Base-by-base conservation (phyloP, 331 rosid species). In the Spiraea crenata region DNA sequence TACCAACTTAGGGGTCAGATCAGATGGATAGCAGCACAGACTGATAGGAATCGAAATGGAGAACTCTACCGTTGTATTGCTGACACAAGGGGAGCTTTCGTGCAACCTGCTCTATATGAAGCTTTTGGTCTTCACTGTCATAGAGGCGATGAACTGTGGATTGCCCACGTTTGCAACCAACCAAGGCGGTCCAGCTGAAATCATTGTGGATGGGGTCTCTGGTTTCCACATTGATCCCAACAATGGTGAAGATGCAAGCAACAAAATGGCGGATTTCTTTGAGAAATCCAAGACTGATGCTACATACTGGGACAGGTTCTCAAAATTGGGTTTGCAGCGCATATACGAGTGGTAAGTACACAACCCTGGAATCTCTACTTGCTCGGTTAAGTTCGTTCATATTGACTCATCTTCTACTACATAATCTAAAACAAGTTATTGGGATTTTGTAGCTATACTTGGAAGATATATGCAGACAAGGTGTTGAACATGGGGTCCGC, bases 171-270 rank as follows among this genome's bases (percentile, higher is more conserved):
- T 93, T 87, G 98, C 97, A 25, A 93, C 98, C 48, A 93, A 85
- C 70, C 98, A 93, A 87, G 98, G 98, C 19, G 98, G 98, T 40
- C 98, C 98, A 0, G 96, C 98, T 49, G 97, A 93, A 85, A 90
- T 90, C 69, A 88, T 93, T 45, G 86, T 90, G 50, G 97, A 90
- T 82, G 96, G 82, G 6, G 75, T 90, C 71, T 93, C 97, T 0
- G 98, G 98, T 48, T 93, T 88, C 89, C 98, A 87, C 67, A 78
- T 93, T 52, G 90, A 93, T 44, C 98, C 98, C 42, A 78, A 77
- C 77, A 81, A 88, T 8, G 93, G 96, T 0, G 88, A 76, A 1
- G 96, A 88, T 48, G 75, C 98, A 64, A 84, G 96, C 82, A 83
- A 81, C 52, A 90, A 85, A 75, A 85, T 93, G 25, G 90, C 88